A percentile compares a stretch with the other conserved stretches of the same genome.
Conservation (phyloP, 495 filamentous ascomycete species). For the Aspergillus heteromorphus region DNA sequence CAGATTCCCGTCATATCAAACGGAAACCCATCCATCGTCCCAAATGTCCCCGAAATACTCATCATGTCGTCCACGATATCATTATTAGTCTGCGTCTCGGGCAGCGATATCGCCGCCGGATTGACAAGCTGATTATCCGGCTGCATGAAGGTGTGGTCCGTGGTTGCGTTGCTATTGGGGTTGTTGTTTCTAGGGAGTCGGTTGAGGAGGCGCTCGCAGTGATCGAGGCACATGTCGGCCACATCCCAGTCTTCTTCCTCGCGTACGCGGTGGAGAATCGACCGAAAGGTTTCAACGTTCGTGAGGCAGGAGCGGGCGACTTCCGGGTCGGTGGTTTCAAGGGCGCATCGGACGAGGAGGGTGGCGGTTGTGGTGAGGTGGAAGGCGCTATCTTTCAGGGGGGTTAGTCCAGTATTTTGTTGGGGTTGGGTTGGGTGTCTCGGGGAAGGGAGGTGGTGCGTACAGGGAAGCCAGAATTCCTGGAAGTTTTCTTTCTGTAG, state of each 20-base stretch:
- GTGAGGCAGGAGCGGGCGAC: slow-evolving; percentile 38
- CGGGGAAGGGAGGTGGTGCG: slow-evolving; percentile 2
- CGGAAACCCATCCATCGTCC: slow-evolving; percentile 47
- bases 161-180: not conserved
- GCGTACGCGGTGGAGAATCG: slow-evolving; percentile 42
- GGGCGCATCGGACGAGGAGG: slow-evolving; percentile 42
- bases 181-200: slow-evolving; percentile 28
- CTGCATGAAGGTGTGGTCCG: slow-evolving; percentile 1
- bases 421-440: not conserved
- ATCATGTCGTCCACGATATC: slow-evolving; percentile 50
- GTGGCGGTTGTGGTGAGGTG: slow-evolving; percentile 46
- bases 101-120: slow-evolving; percentile 39
- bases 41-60: slow-evolving; percentile 46
- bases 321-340: slow-evolving; percentile 39
- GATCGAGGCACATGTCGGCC: slow-evolving; percentile 49
- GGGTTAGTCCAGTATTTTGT: slow-evolving; percentile 15
- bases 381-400: slow-evolving; percentile 45
- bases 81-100: slow-evolving; percentile 46
- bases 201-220: slow-evolving; percentile 45
- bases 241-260: slow-evolving; percentile 53
- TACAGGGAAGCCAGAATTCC: slow-evolving; percentile 48
- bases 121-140: slow-evolving; percentile 34
- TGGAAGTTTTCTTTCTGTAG: slow-evolving; percentile 39
- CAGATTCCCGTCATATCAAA: slow-evolving; percentile 50
- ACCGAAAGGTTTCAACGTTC: slow-evolving; percentile 39